Percentiles rank a stretch among this genome's conserved stretches.
Conservation (phyloP, 768 basidiomycete genomes). For the Leccinum uliginosum region DNA sequence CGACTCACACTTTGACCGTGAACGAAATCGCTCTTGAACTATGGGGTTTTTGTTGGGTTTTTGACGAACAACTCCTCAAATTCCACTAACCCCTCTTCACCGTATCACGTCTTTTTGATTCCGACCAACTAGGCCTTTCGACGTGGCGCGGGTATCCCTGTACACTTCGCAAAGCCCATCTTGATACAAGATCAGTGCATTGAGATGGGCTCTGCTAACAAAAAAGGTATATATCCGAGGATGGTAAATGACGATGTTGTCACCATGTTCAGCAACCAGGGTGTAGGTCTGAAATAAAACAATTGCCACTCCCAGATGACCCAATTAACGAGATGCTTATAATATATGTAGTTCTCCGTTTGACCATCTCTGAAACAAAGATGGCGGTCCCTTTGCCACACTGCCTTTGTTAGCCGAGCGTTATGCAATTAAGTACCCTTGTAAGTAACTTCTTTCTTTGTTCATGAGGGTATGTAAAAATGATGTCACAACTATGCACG, state of each 20-base stretch:
- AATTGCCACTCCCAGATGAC: no score
- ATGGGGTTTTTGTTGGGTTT: background rate
- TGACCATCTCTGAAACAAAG: background rate
- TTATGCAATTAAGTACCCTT: background rate
- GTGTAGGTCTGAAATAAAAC: background rate
- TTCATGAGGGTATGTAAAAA: background rate
- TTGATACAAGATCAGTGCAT: conserved; percentile 8
- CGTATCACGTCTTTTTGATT: no score
- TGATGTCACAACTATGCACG: background rate
- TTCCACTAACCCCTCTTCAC: background rate
- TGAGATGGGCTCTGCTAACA: conserved; percentile 5
- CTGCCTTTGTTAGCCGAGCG: background rate
- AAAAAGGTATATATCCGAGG: background rate
- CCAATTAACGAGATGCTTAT: background rate
- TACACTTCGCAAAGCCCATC: conserved; percentile 17
- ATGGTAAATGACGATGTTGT: background rate
- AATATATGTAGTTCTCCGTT: background rate
- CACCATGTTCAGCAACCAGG: background rate
- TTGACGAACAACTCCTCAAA: background rate
- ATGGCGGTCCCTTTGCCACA: background rate
- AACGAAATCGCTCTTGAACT: background rate
- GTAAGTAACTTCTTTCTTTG: background rate
- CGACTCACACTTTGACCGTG: background rate
- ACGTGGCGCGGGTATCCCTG: background rate
- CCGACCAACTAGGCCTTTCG: background rate